Base-by-base conservation (phyloP, 192 early-diverging fungal genomes). In the Mortierella hygrophila region DNA sequence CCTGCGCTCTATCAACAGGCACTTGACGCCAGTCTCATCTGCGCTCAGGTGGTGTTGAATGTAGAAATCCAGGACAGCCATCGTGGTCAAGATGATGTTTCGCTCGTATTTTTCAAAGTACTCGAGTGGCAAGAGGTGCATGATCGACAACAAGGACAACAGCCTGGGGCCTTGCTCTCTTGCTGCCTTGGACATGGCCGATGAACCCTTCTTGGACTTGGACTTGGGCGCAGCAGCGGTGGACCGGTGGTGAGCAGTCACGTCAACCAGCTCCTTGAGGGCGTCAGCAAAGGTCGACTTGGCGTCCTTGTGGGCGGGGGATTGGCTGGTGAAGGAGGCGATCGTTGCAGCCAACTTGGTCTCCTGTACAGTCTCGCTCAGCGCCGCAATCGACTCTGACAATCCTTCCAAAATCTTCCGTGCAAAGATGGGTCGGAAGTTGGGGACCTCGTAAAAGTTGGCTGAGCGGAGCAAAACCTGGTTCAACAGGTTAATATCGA, bases 121-220 rank as follows among this genome's bases (percentile, higher is more conserved):
- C 35, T 92, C 91, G 20, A 89, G 77, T 1, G 91, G 91, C 55
- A 92, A 89, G 0, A 92, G 79, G 18, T 89, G 88, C 47, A 92
- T 79, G 26, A 92, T 75, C 15, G 74, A 90, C 63, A 72, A 72
- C 78, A 82, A 68, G n/a, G 74, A 82, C 42, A 63, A 55, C 20
- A 71, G 73, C 46, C 72, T 60, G 8, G 49, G 21, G 10, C 75
- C 75, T 1, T 83, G 78, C 18, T 77, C 70, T 0, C 41, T 46
- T 2, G 52, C 7, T 2, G 74, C 13, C 35, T 35, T 37, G 21
- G 79, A 4, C 18, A 46, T 11, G 10, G 26, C 44, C 7, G 55
- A 47, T 16, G 77, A 44, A 9, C 16, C 38, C 29, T 37, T 68
- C 60, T 76, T 76, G 65, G 71, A 54, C 37, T 76, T 77, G 0